Evolutionary conservation across 78 protist genomes (phyloP).

Genomic region (Dictyostelium capitatum): DNA sequence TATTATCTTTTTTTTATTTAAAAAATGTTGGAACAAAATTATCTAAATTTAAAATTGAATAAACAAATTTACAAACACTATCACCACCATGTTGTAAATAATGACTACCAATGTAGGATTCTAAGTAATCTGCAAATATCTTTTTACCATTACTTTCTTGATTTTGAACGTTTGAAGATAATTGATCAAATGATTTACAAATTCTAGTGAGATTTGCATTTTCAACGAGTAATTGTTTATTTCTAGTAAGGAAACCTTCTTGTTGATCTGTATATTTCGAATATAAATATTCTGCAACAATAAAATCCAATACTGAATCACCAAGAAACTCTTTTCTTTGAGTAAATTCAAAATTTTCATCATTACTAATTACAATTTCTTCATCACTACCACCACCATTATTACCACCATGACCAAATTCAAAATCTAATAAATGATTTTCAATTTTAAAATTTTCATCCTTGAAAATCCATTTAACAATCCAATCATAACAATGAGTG

Average conservation of each 20-base stretch:
- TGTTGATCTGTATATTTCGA: slow-evolving; percentile 15
- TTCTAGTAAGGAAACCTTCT: slow-evolving; percentile 54
- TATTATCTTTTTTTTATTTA: no score
- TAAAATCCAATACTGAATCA: slow-evolving; percentile 50
- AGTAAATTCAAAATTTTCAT: not conserved
- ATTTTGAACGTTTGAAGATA: no score
- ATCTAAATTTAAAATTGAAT: no score
- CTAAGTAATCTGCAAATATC: slow-evolving; percentile 48
- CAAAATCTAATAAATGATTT: not conserved
- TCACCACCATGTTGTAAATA: slow-evolving; percentile 19
- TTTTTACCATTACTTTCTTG: no score
- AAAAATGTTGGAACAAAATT: no score
- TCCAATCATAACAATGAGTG: not conserved
- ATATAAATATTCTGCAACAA: slow-evolving; percentile 44
- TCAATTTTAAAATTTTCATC: not conserved
- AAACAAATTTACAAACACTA: no score
- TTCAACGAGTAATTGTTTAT: not conserved
- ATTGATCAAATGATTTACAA: not conserved
- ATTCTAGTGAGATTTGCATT: not conserved
- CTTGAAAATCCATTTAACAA: not conserved
- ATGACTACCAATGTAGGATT: slow-evolving; percentile 39
- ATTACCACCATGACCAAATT: not conserved
- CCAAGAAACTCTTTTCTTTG: slow-evolving; percentile 75
- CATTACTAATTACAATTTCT: not conserved
- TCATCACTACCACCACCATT: not conserved